Base-by-base conservation (phyloP, 371 early-diverging fungal species). In the Mucor plumbeus region DNA sequence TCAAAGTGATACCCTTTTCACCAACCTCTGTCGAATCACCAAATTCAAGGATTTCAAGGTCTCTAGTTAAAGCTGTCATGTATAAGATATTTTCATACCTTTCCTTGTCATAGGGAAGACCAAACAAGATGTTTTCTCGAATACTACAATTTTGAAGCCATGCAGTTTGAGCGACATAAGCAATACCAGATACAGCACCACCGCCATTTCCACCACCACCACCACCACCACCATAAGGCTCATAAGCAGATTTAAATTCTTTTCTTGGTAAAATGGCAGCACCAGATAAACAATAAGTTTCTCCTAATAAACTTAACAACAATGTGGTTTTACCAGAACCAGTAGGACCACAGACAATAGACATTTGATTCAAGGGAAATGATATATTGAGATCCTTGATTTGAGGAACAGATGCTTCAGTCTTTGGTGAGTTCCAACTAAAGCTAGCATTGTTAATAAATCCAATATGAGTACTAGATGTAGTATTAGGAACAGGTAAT, bases 1-100 rank as follows among this genome's bases (percentile, higher is more conserved):
- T 93, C 10, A 96, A 77, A 3, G 92, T 92, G 35, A 95, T 86
- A 7, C 95, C 97, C 61, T 89, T 88, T 75, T 95, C 96, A 44
- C 96, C 97, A 58, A 96, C 88, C 78, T 95, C 93, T 0, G 97
- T 96, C 67, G 82, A 66, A 76, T 97, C 97, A 21, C 96, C 96
- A 40, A 87, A 77, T 15, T 87, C 85, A 33, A 97, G 75, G 33
- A 90, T 92, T 39, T 91, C 90, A 58, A 97, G 76, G 73, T 98
- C 97, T 31, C 91, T 81, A 0, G 82, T 80, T 33, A 97, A 79
- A 1, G 94, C 93, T 33, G 91, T 89, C 83, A 84, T 85, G 67
- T 84, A 81, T 1, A 94, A 61, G 0, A 88, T 88, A n/a, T 83
- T 72, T 15, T 80, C 68, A 64, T 92, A 94, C 1, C 90, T 83